A percentile compares a stretch with the other conserved stretches of the same genome.
These are phyloP conservation scores for Punica granatum DNA, from an alignment of 345 rosid species.

Conservation along the genomic window DNA sequence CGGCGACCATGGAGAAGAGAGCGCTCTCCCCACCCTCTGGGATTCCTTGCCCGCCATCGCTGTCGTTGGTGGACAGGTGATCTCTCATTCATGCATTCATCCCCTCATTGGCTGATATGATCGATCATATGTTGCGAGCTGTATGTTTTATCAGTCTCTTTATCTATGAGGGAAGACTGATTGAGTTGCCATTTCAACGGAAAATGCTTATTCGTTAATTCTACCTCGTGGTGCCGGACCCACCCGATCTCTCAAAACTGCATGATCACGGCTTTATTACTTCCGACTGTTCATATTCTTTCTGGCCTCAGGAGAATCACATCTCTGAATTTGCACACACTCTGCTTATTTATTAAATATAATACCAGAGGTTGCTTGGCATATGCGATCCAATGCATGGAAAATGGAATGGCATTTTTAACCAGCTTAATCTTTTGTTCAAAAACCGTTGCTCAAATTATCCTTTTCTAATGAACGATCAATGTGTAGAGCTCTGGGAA, in stretches of 20 bases:
- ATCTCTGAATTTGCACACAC: not conserved
- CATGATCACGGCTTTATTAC: no score
- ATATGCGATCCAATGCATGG: not conserved
- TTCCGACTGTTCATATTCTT: no score
- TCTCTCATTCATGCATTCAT: not conserved
- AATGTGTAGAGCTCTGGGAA: slow-evolving; percentile 82
- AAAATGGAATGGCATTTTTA: not conserved
- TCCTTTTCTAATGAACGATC: not conserved
- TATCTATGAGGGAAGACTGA: no score
- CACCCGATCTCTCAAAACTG: no score
- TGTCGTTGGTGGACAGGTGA: slow-evolving; percentile 95
- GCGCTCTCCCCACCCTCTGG: slow-evolving; percentile 94
- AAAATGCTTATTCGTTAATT: no score
- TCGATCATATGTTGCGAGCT: no score
- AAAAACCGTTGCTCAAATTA: not conserved
- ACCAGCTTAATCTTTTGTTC: not conserved
- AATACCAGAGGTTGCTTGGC: not conserved
- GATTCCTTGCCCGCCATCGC: slow-evolving; percentile 92
- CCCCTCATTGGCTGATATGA: not conserved
- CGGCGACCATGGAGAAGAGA: slow-evolving; percentile 95
- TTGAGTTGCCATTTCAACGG: no score
- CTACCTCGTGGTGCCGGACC: no score
- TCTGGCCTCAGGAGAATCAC: not conserved
- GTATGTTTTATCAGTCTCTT: no score
- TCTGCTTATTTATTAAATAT: not conserved